Conservation (phyloP, 202 grass and related monocot genomes). For the Panicum hallii region DNA sequence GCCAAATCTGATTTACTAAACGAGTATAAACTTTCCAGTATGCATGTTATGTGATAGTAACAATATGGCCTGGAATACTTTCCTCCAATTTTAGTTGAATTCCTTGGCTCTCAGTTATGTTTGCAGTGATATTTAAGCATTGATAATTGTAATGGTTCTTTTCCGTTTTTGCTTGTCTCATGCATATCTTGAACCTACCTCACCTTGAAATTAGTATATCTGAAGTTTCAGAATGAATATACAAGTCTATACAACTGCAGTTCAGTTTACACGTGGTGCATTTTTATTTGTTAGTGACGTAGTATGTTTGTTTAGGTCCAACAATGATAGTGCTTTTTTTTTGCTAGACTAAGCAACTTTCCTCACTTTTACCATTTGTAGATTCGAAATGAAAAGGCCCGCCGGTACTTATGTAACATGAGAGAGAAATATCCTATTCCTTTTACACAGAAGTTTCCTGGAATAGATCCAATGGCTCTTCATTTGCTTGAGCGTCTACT, state of each 20-base stretch:
- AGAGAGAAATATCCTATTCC: slow-evolving; percentile 65
- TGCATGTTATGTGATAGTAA: neutral
- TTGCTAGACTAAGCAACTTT: neutral
- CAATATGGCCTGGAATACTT: neutral
- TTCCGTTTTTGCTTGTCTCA: neutral
- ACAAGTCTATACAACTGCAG: neutral
- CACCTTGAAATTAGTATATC: neutral
- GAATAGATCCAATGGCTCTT: slow-evolving; percentile 78
- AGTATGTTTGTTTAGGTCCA: neutral
- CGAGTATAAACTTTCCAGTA: neutral
- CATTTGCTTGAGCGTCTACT: slow-evolving; percentile 76
- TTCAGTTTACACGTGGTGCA: neutral
- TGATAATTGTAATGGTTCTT: neutral
- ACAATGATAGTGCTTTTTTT: neutral
- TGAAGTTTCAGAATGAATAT: neutral
- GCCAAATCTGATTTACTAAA: neutral
- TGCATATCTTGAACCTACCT: neutral
- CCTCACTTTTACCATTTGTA: slow-evolving; percentile 33
- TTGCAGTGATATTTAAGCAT: slow-evolving; percentile 1
- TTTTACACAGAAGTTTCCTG: slow-evolving; percentile 88
- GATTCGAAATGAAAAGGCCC: slow-evolving; percentile 97
- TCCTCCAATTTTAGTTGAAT: neutral
- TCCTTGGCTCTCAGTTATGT: neutral
- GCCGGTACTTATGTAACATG: slow-evolving; percentile 82
- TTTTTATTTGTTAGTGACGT: neutral